Evolutionary conservation across 73 alveolate genomes (phyloP).

Genomic region (Tetrahymena malaccensis): DNA sequence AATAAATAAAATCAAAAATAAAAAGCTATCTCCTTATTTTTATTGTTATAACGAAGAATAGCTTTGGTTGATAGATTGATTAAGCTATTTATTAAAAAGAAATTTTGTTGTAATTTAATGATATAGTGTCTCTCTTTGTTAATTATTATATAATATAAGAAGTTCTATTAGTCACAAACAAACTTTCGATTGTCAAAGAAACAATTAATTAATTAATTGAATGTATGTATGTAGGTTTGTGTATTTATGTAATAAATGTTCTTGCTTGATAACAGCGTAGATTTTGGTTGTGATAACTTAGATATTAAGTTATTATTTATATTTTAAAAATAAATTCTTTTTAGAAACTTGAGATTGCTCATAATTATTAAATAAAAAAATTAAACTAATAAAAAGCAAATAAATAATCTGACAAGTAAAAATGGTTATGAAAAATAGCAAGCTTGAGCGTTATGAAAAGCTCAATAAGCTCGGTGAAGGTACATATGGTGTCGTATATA

Average conservation of each 20-base stretch:
- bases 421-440: slow-evolving; percentile 26
- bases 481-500: slow-evolving; percentile 88
- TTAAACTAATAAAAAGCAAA: background rate
- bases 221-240: background rate
- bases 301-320: background rate
- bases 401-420: background rate
- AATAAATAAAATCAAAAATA: too few species aligned
- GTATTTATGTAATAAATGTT: too few species aligned
- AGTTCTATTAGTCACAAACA: background rate
- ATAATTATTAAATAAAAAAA: background rate
- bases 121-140: background rate
- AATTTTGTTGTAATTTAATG: background rate
- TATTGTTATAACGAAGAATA: too few species aligned
- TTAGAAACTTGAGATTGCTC: background rate
- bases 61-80: too few species aligned
- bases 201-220: too few species aligned
- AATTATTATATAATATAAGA: background rate
- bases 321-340: background rate
- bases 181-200: background rate
- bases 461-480: slow-evolving; percentile 88
- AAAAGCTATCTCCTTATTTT: too few species aligned
- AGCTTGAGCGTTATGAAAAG: slow-evolving; percentile 69
- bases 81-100: too few species aligned
- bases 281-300: background rate
- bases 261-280: background rate